These are phyloP conservation scores for Solanum phureja DNA, from an alignment of 257 asterid genomes.

Conservation along the genomic window DNA sequence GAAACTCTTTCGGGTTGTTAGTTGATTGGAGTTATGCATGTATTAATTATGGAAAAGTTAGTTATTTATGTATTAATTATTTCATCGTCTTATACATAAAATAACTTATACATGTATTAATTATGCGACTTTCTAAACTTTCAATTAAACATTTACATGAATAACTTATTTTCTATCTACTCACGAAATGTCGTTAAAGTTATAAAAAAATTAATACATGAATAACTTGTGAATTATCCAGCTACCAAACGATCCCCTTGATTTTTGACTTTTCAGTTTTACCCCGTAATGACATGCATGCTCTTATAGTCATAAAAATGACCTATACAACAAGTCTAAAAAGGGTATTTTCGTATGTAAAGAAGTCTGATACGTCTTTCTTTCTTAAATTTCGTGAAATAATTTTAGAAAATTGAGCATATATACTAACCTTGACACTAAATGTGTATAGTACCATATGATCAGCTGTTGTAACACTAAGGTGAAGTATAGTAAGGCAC, in stretches of 20 bases:
- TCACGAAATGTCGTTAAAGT: too few species aligned
- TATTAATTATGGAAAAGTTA: too few species aligned
- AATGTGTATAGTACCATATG: conserved; percentile 50
- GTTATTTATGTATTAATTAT: too few species aligned
- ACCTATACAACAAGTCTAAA: neutral
- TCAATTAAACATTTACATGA: too few species aligned
- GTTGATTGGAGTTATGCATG: neutral
- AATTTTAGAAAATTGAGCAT: neutral
- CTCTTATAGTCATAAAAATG: neutral
- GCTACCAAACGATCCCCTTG: neutral
- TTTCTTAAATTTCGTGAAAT: neutral
- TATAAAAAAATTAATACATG: too few species aligned
- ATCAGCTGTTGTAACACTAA: conserved; percentile 41
- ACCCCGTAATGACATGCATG: neutral
- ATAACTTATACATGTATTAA: too few species aligned
- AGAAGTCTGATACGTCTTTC: neutral
- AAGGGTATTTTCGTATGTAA: neutral
- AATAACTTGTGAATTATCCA: too few species aligned
- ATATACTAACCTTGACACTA: conserved; percentile 46
- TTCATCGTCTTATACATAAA: too few species aligned
- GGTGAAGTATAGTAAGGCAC: conserved; percentile 48
- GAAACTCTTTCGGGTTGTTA: too few species aligned
- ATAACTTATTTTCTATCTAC: too few species aligned
- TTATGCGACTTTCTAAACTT: too few species aligned
- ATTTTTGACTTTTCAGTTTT: neutral